Evolutionary conservation across 2,329 filamentous ascomycete species (phyloP).

Genomic region (Fusarium illudens): DNA sequence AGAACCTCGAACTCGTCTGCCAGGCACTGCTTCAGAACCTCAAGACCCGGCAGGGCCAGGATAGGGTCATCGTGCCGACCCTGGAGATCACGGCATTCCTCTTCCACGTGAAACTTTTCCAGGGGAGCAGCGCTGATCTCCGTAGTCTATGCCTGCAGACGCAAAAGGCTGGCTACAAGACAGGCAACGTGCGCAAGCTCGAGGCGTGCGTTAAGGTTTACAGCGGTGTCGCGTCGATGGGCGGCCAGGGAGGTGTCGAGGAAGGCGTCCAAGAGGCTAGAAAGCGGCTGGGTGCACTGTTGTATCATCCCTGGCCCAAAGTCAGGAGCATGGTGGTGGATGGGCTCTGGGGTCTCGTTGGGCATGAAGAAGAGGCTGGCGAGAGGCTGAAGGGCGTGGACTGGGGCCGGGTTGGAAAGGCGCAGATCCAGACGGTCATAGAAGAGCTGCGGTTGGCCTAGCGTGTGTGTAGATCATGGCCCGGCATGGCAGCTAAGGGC

Average conservation of each 20-base stretch:
- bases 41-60: conserved; percentile 62
- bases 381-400: conserved; percentile 61
- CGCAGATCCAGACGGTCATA: conserved; percentile 53
- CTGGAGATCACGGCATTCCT: conserved; percentile 82
- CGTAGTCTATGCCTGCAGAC: conserved; percentile 72
- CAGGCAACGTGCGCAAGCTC: conserved; percentile 81
- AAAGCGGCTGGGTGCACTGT: conserved; percentile 75
- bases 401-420: conserved; percentile 64
- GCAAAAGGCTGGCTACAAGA: conserved; percentile 84
- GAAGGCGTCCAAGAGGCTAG: conserved; percentile 61
- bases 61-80: conserved; percentile 77
- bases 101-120: conserved; percentile 67
- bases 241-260: conserved; percentile 22
- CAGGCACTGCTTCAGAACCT: conserved; percentile 64
- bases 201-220: conserved; percentile 84
- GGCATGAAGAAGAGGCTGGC: conserved; percentile 41
- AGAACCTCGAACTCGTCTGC: conserved; percentile 56
- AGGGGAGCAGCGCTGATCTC: conserved; percentile 52
- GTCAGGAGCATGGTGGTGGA: conserved; percentile 70
- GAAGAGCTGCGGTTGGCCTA: conserved; percentile 53
- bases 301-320: conserved; percentile 84
- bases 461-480: conserved; percentile 9
- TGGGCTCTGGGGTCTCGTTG: conserved; percentile 62
- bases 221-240: conserved; percentile 66
- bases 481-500: conserved; percentile 16